Evolutionary conservation across 345 rosid genomes (phyloP).

Genomic region (Crucihimalaya himalaica): DNA sequence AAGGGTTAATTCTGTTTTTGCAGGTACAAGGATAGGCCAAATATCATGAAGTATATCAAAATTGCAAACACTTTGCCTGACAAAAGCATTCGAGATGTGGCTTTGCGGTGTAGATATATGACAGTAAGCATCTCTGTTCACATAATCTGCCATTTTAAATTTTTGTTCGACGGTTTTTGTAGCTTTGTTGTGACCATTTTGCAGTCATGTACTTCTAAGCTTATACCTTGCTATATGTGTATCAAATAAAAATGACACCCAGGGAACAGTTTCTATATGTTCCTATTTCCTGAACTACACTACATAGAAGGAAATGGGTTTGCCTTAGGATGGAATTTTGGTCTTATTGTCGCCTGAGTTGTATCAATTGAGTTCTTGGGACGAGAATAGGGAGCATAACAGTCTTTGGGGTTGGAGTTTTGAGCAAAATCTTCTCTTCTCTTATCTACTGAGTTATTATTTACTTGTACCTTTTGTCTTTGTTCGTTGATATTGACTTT

Average conservation of each 20-base stretch:
- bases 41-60: constrained; percentile 81
- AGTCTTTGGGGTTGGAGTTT: constrained; percentile 3
- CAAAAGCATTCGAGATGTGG: constrained; percentile 94
- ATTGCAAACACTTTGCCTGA: constrained; percentile 79
- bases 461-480: neutral
- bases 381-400: constrained; percentile 1
- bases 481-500: neutral
- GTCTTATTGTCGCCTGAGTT: neutral
- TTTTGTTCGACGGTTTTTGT: neutral
- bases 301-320: neutral
- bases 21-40: constrained; percentile 74
- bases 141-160: neutral
- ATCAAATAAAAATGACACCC: neutral
- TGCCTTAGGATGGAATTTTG: neutral
- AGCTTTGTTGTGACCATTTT: neutral
- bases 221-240: neutral
- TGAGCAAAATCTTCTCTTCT: neutral
- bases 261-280: neutral
- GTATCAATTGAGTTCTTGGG: neutral
- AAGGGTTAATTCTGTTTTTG: constrained; percentile 7
- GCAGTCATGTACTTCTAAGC: neutral
- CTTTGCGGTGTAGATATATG: constrained; percentile 96
- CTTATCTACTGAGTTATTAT: constrained; percentile 1
- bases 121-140: constrained; percentile 52
- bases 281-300: neutral